Evolutionary conservation across 2,329 filamentous ascomycete genomes (phyloP), one percentile per base, ranked within the genome.

Genomic region (Calonectria hongkongensis): DNA sequence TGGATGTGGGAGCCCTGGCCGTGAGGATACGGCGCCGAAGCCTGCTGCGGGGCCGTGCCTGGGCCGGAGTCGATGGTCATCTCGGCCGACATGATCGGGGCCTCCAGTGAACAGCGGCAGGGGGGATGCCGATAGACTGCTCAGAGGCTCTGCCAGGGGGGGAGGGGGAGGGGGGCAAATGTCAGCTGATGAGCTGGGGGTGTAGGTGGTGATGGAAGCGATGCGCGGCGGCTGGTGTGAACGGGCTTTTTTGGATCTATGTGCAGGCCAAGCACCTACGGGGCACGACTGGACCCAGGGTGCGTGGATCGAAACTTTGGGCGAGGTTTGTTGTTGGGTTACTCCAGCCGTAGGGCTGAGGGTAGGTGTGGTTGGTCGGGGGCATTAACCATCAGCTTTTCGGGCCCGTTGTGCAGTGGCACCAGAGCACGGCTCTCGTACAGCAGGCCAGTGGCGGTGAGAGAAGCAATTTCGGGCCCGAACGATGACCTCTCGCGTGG

Each of bases 31-130:
- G 73, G 73, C 58, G 75, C 73, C 33, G 71, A 70, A n/a, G 41
- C 64, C 58, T 76, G 81, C 36, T 77, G 80, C 68, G 77, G 77
- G 65, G 71, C 73, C 68, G 75, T 70, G 63, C 75, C 79, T 47
- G 75, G 71, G 28, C 70, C 60, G 66, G 72, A 60, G 66, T 72
- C 74, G 47, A 78, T 48, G 69, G 77, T 73, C 77, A 79, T 79
- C 62, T 72, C 71, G 62, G 72, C 30, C 43, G 68, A 62, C 67
- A 71, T 73, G 66, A 30, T 30, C 2, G 48, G 28, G 39, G 41
- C 30, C 45, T 60, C 13, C 21, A 9, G 33, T 36, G 33, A 60
- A 36, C 36, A 12, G 45, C 45, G 36, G 13, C 18, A 43, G 43
- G 27, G 25, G 54, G n/a, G 33, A 21, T 30, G 66, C 66, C 66